Evolutionary conservation across 352 stramenopile species (phyloP).

Genomic region (Globisporangium heterothallicum): DNA sequence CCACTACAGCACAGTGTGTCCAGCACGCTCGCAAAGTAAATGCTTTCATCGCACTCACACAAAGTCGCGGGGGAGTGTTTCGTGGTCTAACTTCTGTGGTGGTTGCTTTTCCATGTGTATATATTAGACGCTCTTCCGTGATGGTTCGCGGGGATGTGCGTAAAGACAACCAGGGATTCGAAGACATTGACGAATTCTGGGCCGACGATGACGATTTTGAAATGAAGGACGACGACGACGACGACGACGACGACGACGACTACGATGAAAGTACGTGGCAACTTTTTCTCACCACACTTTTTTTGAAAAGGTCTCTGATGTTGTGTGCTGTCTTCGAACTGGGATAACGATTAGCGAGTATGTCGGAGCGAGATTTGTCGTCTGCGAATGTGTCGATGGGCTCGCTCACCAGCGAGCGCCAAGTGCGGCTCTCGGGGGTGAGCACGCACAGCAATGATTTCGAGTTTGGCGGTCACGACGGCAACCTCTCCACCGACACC

Average conservation of each 20-base stretch:
- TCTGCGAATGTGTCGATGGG: slow-evolving; percentile 36
- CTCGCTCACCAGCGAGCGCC: slow-evolving; percentile 41
- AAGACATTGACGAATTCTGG: slow-evolving; percentile 88
- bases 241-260: slow-evolving; percentile 40
- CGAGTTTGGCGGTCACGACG: slow-evolving; percentile 15
- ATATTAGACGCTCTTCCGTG: slow-evolving; percentile 44
- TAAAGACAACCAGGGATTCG: slow-evolving; percentile 74
- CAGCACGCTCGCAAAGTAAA: slow-evolving; percentile 15
- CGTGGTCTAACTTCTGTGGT: background rate
- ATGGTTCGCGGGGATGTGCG: slow-evolving; percentile 61
- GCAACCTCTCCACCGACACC: slow-evolving; percentile 17
- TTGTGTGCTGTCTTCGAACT: too few relatives aligned
- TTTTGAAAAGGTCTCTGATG: slow-evolving; percentile 6
- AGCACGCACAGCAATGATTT: slow-evolving; percentile 25
- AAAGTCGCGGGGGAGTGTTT: background rate
- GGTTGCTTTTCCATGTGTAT: background rate
- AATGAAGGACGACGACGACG: slow-evolving; percentile 23
- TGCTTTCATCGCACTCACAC: slow-evolving; percentile 23
- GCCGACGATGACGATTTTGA: slow-evolving; percentile 40
- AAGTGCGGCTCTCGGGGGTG: slow-evolving; percentile 35
- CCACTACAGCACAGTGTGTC: slow-evolving; percentile 4
- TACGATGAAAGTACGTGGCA: slow-evolving; percentile 24
- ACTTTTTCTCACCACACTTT: background rate
- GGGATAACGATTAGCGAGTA: too few relatives aligned
- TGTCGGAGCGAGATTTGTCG: slow-evolving; percentile 34